Evolutionary conservation across 2,329 filamentous ascomycete species (phyloP).

Genomic region (Acephala macrosclerotiorum): DNA sequence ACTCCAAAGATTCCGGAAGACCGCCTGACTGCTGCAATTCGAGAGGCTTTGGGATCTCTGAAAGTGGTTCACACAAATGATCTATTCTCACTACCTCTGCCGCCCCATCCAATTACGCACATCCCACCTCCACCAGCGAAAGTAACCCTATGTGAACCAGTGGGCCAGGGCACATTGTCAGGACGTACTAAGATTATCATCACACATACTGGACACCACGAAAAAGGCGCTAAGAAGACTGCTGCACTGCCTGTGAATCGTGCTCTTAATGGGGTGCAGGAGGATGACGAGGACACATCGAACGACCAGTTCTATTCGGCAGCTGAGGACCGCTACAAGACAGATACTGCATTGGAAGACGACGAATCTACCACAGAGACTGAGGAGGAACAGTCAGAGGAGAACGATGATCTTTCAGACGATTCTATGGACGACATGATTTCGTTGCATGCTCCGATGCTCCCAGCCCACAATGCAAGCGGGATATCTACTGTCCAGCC

Average conservation of each 20-base stretch:
- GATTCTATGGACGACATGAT: conserved; percentile 95
- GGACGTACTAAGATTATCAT: conserved; percentile 85
- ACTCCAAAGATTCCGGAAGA: conserved; percentile 55
- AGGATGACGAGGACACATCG: conserved; percentile 79
- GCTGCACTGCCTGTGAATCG: conserved; percentile 56
- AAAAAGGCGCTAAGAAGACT: conserved; percentile 57
- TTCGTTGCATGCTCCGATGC: conserved; percentile 79
- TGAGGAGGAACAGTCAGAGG: conserved; percentile 68
- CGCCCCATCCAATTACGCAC: conserved; percentile 87
- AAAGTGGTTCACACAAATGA: conserved; percentile 86
- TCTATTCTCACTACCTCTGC: conserved; percentile 76
- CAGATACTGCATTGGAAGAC: conserved; percentile 59
- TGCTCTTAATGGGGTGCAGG: conserved; percentile 63
- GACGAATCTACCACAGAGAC: conserved; percentile 66
- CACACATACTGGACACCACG: conserved; percentile 65
- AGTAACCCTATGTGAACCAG: conserved; percentile 92
- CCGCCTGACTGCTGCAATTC: conserved; percentile 70
- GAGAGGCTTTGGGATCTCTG: conserved; percentile 75
- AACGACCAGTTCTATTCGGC: conserved; percentile 95
- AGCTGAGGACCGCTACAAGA: conserved; percentile 76
- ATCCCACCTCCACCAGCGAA: conserved; percentile 83
- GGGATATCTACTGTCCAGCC: conserved; percentile 81
- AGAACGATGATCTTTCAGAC: conserved; percentile 84
- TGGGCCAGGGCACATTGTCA: conserved; percentile 83
- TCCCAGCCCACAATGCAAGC: conserved; percentile 80